Conservation (phyloP, 192 early-diverging fungal genomes). For the Backusella liffmaniae region DNA sequence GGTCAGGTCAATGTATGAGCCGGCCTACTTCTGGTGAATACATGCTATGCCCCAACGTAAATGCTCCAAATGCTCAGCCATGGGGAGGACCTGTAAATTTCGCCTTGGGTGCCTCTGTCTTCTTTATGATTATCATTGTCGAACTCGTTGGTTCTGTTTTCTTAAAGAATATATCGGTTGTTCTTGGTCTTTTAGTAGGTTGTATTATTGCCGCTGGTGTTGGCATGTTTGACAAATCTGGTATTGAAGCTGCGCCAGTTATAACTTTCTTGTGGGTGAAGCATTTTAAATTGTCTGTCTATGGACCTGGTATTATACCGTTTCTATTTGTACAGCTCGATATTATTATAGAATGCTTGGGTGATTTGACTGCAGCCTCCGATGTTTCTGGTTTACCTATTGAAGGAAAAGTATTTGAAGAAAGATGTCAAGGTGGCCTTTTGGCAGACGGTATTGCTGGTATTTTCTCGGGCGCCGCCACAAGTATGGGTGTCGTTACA, state of each 20-base stretch:
- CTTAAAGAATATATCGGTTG: slow-evolving; percentile 52
- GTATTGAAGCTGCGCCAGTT: slow-evolving; percentile 42
- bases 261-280: slow-evolving; percentile 54
- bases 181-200: slow-evolving; percentile 49
- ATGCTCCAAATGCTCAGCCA: slow-evolving; percentile 47
- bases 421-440: slow-evolving; percentile 53
- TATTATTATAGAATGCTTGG: slow-evolving; percentile 48
- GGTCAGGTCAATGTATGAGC: slow-evolving; percentile 40
- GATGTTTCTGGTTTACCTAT: slow-evolving; percentile 50
- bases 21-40: slow-evolving; percentile 43
- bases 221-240: slow-evolving; percentile 47
- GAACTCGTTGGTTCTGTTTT: slow-evolving; percentile 57
- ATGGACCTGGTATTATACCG: slow-evolving; percentile 50
- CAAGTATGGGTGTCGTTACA: slow-evolving; percentile 52
- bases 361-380: slow-evolving; percentile 55
- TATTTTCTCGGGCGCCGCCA: slow-evolving; percentile 38
- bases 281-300: slow-evolving; percentile 44
- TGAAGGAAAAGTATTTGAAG: slow-evolving; percentile 53
- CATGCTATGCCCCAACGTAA: slow-evolving; percentile 41
- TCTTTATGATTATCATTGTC: slow-evolving; percentile 45
- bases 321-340: slow-evolving; percentile 44
- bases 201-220: slow-evolving; percentile 47
- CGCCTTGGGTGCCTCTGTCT: slow-evolving; percentile 54
- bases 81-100: slow-evolving; percentile 50
- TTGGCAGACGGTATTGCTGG: slow-evolving; percentile 48